Evolutionary conservation across 2,329 filamentous ascomycete genomes (phyloP).

Genomic region (Exserohilum rostratum): DNA sequence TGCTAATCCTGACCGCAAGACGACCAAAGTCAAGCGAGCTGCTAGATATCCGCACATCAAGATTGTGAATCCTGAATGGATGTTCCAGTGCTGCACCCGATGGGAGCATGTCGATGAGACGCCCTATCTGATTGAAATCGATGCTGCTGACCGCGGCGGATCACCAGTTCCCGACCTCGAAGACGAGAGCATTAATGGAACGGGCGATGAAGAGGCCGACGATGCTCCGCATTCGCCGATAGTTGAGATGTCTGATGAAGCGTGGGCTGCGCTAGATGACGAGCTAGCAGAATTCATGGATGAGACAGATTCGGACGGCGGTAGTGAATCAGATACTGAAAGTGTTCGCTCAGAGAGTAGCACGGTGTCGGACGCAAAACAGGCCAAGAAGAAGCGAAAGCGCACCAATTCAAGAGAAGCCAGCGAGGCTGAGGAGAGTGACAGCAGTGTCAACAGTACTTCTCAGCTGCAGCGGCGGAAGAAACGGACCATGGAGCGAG

Average conservation of each 20-base stretch:
- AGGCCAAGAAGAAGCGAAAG: conserved; percentile 46
- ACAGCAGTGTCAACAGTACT: conserved; percentile 42
- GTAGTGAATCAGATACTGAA: conserved; percentile 41
- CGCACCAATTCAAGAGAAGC: conserved; percentile 39
- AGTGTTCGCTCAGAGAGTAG: conserved; percentile 42
- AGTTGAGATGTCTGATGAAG: conserved; percentile 36
- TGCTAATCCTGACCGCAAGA: conserved; percentile 73
- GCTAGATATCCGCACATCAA: conserved; percentile 79
- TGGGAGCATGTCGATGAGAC: conserved; percentile 83
- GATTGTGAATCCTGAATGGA: conserved; percentile 91
- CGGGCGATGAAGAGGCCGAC: conserved; percentile 47
- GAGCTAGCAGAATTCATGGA: conserved; percentile 78
- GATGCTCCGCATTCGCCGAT: conserved; percentile 30
- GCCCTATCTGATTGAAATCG: conserved; percentile 78
- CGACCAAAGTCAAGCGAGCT: conserved; percentile 89
- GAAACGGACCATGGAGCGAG: conserved; percentile 54
- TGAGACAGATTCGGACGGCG: conserved; percentile 45
- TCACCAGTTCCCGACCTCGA: conserved; percentile 50
- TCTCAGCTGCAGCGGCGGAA: conserved; percentile 56
- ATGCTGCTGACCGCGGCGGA: conserved; percentile 64
- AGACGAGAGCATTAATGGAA: conserved; percentile 52
- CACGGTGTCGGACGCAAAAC: conserved; percentile 30
- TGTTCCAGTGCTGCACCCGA: conserved; percentile 80
- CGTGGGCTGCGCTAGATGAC: conserved; percentile 63
- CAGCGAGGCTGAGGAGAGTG: conserved; percentile 51